Evolutionary conservation across 192 early-diverging fungal species (phyloP).

Genomic region (Geranomyces michiganensis): DNA sequence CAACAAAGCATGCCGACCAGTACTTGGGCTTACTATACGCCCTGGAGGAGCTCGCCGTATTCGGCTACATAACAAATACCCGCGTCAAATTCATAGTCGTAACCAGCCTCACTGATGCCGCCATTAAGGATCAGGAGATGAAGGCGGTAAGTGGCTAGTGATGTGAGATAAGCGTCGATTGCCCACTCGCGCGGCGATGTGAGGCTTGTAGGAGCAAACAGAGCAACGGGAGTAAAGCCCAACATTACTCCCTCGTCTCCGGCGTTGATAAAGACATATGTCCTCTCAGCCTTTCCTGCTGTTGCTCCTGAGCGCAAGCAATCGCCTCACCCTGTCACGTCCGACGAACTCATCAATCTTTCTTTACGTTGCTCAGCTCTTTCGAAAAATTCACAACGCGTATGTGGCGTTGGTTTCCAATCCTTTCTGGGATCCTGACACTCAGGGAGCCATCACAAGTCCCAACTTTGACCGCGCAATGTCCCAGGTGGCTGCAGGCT

Average conservation of each 20-base stretch:
- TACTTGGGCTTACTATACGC: constrained; percentile 87
- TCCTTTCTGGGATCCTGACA: constrained; percentile 80
- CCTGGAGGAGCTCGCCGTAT: constrained; percentile 88
- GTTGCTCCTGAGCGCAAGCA: too few relatives aligned
- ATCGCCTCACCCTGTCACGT: too few relatives aligned
- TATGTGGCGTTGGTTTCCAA: constrained; percentile 81
- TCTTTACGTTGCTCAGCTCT: constrained; percentile 56
- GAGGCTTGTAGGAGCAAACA: background rate
- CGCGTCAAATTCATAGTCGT: constrained; percentile 68
- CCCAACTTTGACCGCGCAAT: constrained; percentile 60
- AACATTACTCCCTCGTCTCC: too few relatives aligned
- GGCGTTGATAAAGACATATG: background rate
- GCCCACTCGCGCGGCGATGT: background rate
- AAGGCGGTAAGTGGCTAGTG: constrained; percentile 58
- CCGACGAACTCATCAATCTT: background rate
- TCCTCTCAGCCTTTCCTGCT: background rate
- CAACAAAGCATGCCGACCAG: constrained; percentile 73
- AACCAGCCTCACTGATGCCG: constrained; percentile 53
- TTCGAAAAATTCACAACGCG: constrained; percentile 79
- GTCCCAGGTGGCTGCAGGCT: background rate
- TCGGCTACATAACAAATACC: constrained; percentile 89
- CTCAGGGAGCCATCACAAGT: constrained; percentile 55
- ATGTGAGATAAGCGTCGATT: background rate
- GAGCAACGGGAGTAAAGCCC: too few relatives aligned
- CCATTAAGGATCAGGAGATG: constrained; percentile 82